Evolutionary conservation across 345 rosid genomes (phyloP).

Genomic region (Jatropha curcas): DNA sequence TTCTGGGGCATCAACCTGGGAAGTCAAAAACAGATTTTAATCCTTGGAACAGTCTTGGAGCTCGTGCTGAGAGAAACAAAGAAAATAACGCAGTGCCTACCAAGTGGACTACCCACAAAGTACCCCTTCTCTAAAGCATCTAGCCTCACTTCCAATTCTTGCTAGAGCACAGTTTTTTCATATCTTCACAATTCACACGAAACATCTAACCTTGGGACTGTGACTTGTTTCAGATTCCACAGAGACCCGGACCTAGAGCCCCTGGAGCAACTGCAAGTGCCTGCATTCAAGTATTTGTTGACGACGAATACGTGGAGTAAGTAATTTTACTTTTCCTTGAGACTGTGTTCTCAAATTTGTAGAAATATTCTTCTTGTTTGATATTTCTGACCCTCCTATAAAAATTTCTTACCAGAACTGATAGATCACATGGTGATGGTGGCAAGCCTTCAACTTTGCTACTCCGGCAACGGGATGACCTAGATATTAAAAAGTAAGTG

Average conservation of each 20-base stretch:
- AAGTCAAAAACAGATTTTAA: constrained; percentile 48
- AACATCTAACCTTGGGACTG: constrained; percentile 12
- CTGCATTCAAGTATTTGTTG: constrained; percentile 73
- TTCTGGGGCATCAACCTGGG: constrained; percentile 37
- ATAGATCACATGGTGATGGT: constrained; percentile 9
- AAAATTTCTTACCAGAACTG: constrained; percentile 26
- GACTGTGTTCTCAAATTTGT: background rate
- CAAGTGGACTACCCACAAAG: constrained; percentile 85
- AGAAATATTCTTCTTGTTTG: background rate
- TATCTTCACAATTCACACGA: background rate
- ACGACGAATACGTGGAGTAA: constrained; percentile 70
- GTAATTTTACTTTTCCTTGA: constrained; percentile 21
- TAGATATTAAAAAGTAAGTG: constrained; percentile 49
- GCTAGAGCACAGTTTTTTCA: background rate
- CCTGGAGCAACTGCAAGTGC: constrained; percentile 44
- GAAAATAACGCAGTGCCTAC: constrained; percentile 74
- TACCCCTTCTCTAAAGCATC: constrained; percentile 16
- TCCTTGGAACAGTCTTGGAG: constrained; percentile 68
- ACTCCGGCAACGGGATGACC: constrained; percentile 40
- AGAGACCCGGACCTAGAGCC: constrained; percentile 44
- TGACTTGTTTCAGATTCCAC: constrained; percentile 56
- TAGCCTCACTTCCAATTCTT: background rate
- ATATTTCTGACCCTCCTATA: background rate
- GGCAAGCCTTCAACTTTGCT: constrained; percentile 38
- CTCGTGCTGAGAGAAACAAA: constrained; percentile 83